phyloP scores from a whole-genome alignment of 305 asterid species.

The Plantago rigida region DNA sequence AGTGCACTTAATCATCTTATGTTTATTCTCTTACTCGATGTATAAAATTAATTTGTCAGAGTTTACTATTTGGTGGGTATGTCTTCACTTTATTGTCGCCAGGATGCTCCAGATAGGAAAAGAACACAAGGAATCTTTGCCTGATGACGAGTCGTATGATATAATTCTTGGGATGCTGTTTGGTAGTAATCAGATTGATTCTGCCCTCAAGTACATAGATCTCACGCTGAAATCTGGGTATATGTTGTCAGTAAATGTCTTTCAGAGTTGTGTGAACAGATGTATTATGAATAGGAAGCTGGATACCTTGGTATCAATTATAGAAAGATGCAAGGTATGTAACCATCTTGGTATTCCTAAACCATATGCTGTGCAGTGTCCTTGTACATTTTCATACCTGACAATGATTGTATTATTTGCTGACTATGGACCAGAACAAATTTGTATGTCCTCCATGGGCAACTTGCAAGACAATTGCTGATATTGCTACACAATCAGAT shows the following conservation, averaged over 20 bases:
- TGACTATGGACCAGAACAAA: constrained; percentile 65
- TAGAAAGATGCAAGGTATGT: constrained; percentile 78
- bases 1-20: neutral
- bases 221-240: constrained; percentile 52
- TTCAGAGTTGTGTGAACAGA: constrained; percentile 40
- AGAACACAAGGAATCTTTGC: constrained; percentile 55
- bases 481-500: constrained; percentile 53
- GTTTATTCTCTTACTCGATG: neutral
- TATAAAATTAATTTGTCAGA: constrained; percentile 9
- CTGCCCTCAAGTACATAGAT: constrained; percentile 52
- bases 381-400: constrained; percentile 19
- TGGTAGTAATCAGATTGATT: constrained; percentile 38
- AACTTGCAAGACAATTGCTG: constrained; percentile 53
- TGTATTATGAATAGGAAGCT: constrained; percentile 44
- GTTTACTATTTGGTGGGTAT: constrained; percentile 24
- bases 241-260: constrained; percentile 47
- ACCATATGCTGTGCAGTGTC: constrained; percentile 16
- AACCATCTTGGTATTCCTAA: constrained; percentile 20
- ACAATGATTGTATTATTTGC: constrained; percentile 27
- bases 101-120: constrained; percentile 68
- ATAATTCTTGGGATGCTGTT: constrained; percentile 56
- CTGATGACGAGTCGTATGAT: constrained; percentile 68
- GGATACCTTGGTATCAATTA: constrained; percentile 53
- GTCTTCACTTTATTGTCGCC: constrained; percentile 30
- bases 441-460: constrained; percentile 57